Percentiles rank a stretch among this genome's conserved stretches.
Evolutionary conservation across 768 basidiomycete genomes (phyloP).

Genomic region (Suillus tomentosus): DNA sequence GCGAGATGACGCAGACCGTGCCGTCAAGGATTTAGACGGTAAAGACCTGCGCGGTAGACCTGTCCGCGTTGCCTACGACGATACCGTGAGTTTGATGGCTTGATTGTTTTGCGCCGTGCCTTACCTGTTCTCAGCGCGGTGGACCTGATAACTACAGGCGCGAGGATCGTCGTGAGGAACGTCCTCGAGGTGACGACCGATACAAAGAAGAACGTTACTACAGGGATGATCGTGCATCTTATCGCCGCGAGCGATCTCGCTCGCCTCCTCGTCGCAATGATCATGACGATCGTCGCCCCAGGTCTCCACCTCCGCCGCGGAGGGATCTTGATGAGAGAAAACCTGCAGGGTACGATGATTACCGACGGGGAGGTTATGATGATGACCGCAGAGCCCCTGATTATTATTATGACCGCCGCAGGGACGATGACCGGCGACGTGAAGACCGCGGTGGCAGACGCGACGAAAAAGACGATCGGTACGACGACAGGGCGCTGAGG

Average conservation of each 20-base stretch:
- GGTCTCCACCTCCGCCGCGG: conserved; percentile 73
- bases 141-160: conserved; percentile 76
- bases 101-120: background rate
- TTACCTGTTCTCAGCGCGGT: conserved; percentile 47
- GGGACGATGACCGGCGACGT: conserved; percentile 67
- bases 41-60: conserved; percentile 84
- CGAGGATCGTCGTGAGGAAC: conserved; percentile 59
- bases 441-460: conserved; percentile 74
- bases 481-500: conserved; percentile 73
- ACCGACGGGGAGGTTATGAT: conserved; percentile 76
- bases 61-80: conserved; percentile 71
- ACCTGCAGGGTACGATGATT: conserved; percentile 92
- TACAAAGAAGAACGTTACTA: conserved; percentile 60
- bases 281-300: conserved; percentile 76
- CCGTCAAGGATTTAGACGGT: conserved; percentile 84
- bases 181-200: conserved; percentile 51
- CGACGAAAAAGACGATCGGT: conserved; percentile 83
- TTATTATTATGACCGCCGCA: conserved; percentile 85
- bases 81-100: conserved; percentile 48
- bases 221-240: conserved; percentile 45
- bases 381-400: conserved; percentile 84
- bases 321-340: conserved; percentile 84
- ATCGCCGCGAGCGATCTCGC: conserved; percentile 81
- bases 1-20: conserved; percentile 89
- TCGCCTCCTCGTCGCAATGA: conserved; percentile 77